Percentiles rank a stretch among this genome's conserved stretches.
phyloP scores from a whole-genome alignment of 2,329 filamentous ascomycete genomes.

The Graphilbum fragrans region DNA sequence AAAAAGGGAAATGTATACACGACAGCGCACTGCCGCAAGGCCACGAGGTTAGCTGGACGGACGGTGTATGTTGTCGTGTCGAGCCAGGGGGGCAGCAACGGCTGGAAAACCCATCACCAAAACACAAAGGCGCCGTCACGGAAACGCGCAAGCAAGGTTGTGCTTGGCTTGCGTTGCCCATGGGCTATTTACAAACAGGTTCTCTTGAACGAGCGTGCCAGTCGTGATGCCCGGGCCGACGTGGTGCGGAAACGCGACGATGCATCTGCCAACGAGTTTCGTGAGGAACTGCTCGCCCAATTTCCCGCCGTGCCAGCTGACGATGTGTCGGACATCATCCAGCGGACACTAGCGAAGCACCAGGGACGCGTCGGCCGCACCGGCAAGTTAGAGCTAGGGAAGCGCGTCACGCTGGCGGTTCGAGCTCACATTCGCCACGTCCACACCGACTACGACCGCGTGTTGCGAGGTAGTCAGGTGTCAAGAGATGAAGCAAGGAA shows the following conservation, averaged over 20 bases:
- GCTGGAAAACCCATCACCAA: background rate
- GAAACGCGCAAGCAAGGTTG: background rate
- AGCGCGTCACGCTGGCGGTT: constrained; percentile 32
- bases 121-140: background rate
- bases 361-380: constrained; percentile 35
- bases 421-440: constrained; percentile 34
- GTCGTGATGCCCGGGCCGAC: constrained; percentile 18
- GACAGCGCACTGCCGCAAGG: constrained; percentile 25
- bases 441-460: constrained; percentile 32
- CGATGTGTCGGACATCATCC: constrained; percentile 22
- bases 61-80: constrained; percentile 24
- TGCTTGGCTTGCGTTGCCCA: constrained; percentile 28
- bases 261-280: constrained; percentile 19
- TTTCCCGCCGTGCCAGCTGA: constrained; percentile 28
- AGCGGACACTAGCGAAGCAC: constrained; percentile 29
- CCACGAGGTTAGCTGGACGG: constrained; percentile 19
- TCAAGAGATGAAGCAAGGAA: background rate
- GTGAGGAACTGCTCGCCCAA: constrained; percentile 19
- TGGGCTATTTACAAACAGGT: constrained; percentile 17
- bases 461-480: constrained; percentile 15
- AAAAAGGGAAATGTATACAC: constrained; percentile 28
- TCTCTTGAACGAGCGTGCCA: constrained; percentile 16
- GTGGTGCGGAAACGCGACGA: constrained; percentile 22
- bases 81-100: background rate
- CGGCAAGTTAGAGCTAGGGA: constrained; percentile 20